A percentile compares a stretch with the other conserved stretches of the same genome.
These are phyloP conservation scores for Nicotiana paniculata DNA, from an alignment of 257 asterid genomes.

Conservation along the genomic window DNA sequence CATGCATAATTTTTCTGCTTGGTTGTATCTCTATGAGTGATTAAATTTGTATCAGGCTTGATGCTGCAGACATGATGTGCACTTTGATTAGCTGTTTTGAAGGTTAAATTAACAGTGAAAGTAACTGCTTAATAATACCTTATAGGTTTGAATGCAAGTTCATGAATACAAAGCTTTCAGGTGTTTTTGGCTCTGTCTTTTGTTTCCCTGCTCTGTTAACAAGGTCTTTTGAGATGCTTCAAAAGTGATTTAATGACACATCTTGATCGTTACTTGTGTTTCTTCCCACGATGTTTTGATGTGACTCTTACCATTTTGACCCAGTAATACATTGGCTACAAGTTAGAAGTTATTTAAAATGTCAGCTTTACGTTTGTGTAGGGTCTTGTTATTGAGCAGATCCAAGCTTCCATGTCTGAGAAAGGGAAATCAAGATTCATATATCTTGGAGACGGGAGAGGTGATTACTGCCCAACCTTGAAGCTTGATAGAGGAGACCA, in stretches of 20 bases:
- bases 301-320: neutral
- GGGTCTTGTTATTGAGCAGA: constrained; percentile 51
- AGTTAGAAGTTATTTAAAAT: neutral
- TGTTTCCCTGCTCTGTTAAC: neutral
- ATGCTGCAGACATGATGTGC: neutral
- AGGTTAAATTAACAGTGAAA: neutral
- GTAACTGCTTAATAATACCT: neutral
- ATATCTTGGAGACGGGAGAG: constrained; percentile 71
- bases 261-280: neutral
- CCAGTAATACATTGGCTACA: neutral
- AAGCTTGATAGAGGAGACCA: constrained; percentile 54
- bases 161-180: neutral
- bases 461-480: constrained; percentile 76
- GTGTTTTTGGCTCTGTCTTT: neutral
- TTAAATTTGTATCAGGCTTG: neutral
- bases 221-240: neutral
- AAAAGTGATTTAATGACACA: neutral
- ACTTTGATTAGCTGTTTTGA: neutral
- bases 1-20: neutral
- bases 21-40: neutral
- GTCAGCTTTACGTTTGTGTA: constrained; percentile 10
- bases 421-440: constrained; percentile 30
- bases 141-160: neutral
- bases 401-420: constrained; percentile 34
- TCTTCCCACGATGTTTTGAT: neutral